Conservation (phyloP, 352 stramenopile species). For the Phytophthora nicotianae region DNA sequence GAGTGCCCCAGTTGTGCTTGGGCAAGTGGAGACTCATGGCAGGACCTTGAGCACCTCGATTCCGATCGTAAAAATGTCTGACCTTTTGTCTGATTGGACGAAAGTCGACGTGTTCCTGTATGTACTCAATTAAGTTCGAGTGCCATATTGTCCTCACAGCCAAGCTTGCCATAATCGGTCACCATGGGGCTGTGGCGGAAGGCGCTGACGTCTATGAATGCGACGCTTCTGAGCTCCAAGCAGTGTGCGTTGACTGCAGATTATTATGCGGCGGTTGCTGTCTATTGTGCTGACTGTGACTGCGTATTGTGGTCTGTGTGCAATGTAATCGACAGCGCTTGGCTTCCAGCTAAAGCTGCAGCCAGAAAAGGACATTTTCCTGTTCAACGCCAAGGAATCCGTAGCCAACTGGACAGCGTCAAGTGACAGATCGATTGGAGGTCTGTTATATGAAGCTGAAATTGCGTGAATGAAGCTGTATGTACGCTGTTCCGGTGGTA, state of each 20-base stretch:
- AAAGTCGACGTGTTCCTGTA: conserved; percentile 4
- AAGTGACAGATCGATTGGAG: conserved; percentile 82
- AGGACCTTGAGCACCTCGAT: neutral
- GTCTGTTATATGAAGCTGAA: conserved; percentile 25
- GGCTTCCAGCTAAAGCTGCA: conserved; percentile 78
- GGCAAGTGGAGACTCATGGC: conserved; percentile 86
- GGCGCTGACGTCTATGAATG: conserved; percentile 74
- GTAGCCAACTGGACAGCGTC: conserved; percentile 70
- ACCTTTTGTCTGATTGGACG: conserved; percentile 8
- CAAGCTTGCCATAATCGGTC: neutral
- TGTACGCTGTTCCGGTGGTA: neutral
- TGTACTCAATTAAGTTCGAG: conserved; percentile 21
- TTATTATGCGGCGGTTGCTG: neutral
- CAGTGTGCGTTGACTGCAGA: conserved; percentile 53
- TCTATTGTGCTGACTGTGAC: neutral
- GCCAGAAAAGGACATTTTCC: conserved; percentile 77
- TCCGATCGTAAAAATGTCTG: conserved; percentile 8
- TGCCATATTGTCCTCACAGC: conserved; percentile 10
- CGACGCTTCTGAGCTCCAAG: conserved; percentile 80
- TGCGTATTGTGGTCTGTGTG: conserved; percentile 9
- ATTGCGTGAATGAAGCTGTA: neutral
- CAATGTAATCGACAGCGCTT: conserved; percentile 45
- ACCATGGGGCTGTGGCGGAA: conserved; percentile 79
- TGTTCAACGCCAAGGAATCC: conserved; percentile 63
- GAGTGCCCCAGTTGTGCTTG: conserved; percentile 85